These are phyloP conservation scores for Teratosphaeria destructans DNA, from an alignment of 2,329 filamentous ascomycete species.

Conservation along the genomic window DNA sequence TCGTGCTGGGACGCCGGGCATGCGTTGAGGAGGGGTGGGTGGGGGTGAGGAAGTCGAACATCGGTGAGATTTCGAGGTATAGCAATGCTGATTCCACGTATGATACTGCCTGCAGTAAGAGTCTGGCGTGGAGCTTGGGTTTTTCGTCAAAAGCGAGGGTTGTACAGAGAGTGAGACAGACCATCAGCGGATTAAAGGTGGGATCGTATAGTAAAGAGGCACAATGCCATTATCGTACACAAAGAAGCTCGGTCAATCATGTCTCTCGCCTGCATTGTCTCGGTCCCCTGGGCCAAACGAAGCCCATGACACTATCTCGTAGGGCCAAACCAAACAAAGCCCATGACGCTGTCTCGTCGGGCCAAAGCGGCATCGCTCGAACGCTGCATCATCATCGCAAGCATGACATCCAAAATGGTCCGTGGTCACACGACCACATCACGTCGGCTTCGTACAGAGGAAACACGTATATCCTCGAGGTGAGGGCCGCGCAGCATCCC, in stretches of 20 bases:
- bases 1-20: background rate
- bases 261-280: slow-evolving; percentile 2
- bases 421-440: background rate
- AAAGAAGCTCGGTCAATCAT: background rate
- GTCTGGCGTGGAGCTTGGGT: background rate
- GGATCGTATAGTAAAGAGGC: background rate
- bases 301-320: background rate
- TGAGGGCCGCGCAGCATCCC: slow-evolving; percentile 38
- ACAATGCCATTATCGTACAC: background rate
- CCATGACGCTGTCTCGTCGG: background rate
- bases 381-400: slow-evolving; percentile 2
- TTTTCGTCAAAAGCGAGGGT: background rate
- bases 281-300: slow-evolving; percentile 1
- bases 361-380: slow-evolving; percentile 1
- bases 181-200: background rate
- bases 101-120: background rate
- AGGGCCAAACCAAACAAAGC: background rate
- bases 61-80: no score
- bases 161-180: background rate
- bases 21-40: no score
- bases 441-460: slow-evolving; percentile 31
- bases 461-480: slow-evolving; percentile 40
- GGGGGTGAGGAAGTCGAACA: no score
- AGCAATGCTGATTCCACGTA: background rate
- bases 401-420: background rate